Evolutionary conservation across 164 flowering plant species (phyloP).

Genomic region (Chimonanthus praecox): DNA sequence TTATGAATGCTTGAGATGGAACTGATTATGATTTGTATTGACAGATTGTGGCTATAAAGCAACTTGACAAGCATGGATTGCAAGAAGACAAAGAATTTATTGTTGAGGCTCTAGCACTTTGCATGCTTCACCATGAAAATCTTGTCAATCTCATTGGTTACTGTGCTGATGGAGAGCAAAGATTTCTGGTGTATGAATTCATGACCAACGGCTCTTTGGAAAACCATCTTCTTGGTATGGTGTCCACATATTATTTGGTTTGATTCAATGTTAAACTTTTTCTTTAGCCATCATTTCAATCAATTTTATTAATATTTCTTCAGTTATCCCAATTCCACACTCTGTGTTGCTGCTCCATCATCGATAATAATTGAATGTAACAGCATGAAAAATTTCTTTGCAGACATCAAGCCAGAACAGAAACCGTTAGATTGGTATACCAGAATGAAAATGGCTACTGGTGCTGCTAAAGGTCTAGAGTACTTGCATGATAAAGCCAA

Average conservation of each 20-base stretch:
- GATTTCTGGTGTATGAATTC: conserved; percentile 33
- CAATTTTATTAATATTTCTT: no score
- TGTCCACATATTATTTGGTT: neutral
- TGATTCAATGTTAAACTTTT: neutral
- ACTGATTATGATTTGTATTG: conserved; percentile 5
- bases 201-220: conserved; percentile 34
- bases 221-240: conserved; percentile 33
- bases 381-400: conserved; percentile 6
- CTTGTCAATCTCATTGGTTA: conserved; percentile 35
- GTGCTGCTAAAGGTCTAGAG: conserved; percentile 59
- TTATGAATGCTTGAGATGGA: neutral
- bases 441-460: conserved; percentile 56
- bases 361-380: neutral
- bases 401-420: conserved; percentile 24
- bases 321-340: neutral
- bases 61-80: conserved; percentile 33
- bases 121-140: conserved; percentile 33
- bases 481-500: conserved; percentile 58
- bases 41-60: conserved; percentile 34
- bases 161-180: conserved; percentile 40
- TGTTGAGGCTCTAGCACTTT: conserved; percentile 30
- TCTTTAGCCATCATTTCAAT: neutral
- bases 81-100: conserved; percentile 36
- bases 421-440: conserved; percentile 42
- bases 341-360: neutral